phyloP scores from a whole-genome alignment of 2,329 filamentous ascomycete genomes.

The Stemphylium vesicarium region DNA sequence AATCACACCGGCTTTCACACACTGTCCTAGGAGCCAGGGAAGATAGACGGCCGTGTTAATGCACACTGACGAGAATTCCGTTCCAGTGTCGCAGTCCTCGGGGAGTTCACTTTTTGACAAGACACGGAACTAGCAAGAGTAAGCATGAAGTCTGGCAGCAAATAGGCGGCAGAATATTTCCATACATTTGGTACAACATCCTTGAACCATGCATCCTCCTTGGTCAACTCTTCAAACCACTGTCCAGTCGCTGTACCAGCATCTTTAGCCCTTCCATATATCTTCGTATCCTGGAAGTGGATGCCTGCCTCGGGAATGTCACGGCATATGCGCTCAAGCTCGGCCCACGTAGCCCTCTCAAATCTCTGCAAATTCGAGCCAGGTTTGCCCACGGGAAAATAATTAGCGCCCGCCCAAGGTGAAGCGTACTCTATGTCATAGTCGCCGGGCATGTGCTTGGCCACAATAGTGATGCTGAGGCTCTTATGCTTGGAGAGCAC shows the following conservation, averaged over 20 bases:
- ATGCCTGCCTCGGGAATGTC: slow-evolving; percentile 79
- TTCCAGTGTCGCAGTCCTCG: slow-evolving; percentile 71
- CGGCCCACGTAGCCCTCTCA: slow-evolving; percentile 55
- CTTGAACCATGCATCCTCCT: slow-evolving; percentile 75
- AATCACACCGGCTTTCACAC: slow-evolving; percentile 72
- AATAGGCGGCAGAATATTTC: not conserved
- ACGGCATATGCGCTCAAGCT: slow-evolving; percentile 54
- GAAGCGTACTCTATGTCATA: slow-evolving; percentile 91
- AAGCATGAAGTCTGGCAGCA: not conserved
- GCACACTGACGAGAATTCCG: slow-evolving; percentile 81
- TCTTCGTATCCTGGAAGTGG: slow-evolving; percentile 70
- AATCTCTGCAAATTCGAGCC: slow-evolving; percentile 49
- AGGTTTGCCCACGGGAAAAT: slow-evolving; percentile 62
- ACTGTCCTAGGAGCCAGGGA: slow-evolving; percentile 82
- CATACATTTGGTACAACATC: slow-evolving; percentile 71
- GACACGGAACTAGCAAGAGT: slow-evolving; percentile 61
- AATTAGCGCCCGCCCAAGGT: slow-evolving; percentile 85
- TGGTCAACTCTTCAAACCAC: slow-evolving; percentile 72
- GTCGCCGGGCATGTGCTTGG: slow-evolving; percentile 92
- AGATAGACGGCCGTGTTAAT: slow-evolving; percentile 92
- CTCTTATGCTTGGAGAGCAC: slow-evolving; percentile 63
- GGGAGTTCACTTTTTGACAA: slow-evolving; percentile 64
- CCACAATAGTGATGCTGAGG: slow-evolving; percentile 71
- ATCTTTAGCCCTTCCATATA: slow-evolving; percentile 71
- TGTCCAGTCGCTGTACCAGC: slow-evolving; percentile 58